phyloP scores from a whole-genome alignment of 352 stramenopile species.

The Pythium brachiatum region DNA sequence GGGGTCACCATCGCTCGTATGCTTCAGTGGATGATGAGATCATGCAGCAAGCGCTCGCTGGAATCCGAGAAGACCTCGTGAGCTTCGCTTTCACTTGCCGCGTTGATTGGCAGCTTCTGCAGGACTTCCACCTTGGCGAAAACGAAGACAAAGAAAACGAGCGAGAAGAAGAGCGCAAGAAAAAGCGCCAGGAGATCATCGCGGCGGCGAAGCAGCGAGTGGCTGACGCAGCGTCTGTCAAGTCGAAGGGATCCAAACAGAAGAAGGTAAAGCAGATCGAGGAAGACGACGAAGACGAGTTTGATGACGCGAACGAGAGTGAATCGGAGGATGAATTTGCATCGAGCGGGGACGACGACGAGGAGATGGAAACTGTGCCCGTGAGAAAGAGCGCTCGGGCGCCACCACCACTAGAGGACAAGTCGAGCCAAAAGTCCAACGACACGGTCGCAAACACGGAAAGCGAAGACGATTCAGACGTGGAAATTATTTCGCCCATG shows the following conservation, averaged over 20 bases:
- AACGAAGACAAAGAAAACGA: conserved; percentile 74
- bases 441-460: conserved; percentile 35
- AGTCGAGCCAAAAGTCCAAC: conserved; percentile 33
- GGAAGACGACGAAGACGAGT: conserved; percentile 27
- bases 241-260: conserved; percentile 16
- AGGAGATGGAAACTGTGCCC: neutral
- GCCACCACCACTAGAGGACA: conserved; percentile 29
- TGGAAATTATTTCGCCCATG: neutral
- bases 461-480: conserved; percentile 21
- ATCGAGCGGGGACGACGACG: conserved; percentile 15
- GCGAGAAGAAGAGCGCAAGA: conserved; percentile 73
- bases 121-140: conserved; percentile 72
- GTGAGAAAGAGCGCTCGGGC: neutral
- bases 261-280: conserved; percentile 17
- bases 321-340: conserved; percentile 25
- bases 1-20: conserved; percentile 95
- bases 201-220: conserved; percentile 39
- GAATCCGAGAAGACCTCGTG: conserved; percentile 63
- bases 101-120: conserved; percentile 94
- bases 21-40: conserved; percentile 96
- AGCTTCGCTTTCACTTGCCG: conserved; percentile 97
- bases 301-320: conserved; percentile 11
- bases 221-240: conserved; percentile 1
- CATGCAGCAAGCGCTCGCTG: conserved; percentile 70
- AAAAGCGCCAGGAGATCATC: conserved; percentile 65